Evolutionary conservation across 2,329 filamentous ascomycete genomes (phyloP), one percentile per base, ranked within the genome.

Genomic region (Tolypocladium ovalisporum): DNA sequence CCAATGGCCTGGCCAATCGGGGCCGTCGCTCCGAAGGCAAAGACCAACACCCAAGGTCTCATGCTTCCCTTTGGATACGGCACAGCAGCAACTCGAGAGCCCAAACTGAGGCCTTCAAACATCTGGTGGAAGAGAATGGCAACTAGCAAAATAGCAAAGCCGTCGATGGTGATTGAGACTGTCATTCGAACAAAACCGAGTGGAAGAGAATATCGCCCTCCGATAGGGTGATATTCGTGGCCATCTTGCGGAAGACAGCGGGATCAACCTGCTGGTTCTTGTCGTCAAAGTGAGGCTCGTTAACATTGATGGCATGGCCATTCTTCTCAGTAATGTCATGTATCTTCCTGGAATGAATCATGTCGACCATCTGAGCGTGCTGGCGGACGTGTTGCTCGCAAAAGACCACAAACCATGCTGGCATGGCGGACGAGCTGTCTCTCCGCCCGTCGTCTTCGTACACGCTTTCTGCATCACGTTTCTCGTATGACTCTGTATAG

Each of bases 181-280:
- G 87, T 87, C 78, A 89, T 87, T 58, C 86, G 86, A 57, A 89
- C 86, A 68, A 89, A 89, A 91, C 80, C 60, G 84, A 88, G 72
- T 91, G 88, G 68, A 91, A 91, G 13, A 91, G 76, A 62, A 91
- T 91, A 60, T 88, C 88, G 57, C 87, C 85, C 70, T 91, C 88
- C 6, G 91, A 79, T 3, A 91, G 78, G 5, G 88, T 81, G 62
- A 89, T 89, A 70, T 91, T 88, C 64, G 89, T 76, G 3, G 87
- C 80, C 68, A 85, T 81, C 64, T 83, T 87, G 65, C 82, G 80
- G 69, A 81, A 78, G 8, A 77, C 71, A 10, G 68, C 58, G 6
- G 76, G 74, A 61, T 79, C 75, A 17, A 79, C 73, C 0, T 66
- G 60, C 58, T 75, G 69, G 56, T 79, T 75, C 44, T 73, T 72